phyloP scores from a whole-genome alignment of 768 basidiomycete genomes.

The Trametes sanguinea region DNA sequence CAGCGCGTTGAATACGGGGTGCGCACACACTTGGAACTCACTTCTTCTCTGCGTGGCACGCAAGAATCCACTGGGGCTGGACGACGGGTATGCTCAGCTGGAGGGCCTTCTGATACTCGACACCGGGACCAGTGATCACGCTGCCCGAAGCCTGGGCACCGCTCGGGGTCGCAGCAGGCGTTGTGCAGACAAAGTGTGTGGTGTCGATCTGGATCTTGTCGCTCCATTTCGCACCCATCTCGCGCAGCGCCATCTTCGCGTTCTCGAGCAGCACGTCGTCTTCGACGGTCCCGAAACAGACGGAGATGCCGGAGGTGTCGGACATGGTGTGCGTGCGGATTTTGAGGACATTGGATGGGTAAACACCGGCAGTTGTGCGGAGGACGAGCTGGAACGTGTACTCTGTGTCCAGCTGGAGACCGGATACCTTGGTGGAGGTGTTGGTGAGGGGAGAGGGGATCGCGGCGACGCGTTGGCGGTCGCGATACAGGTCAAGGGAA shows the following conservation, averaged over 20 bases:
- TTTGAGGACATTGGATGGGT: slow-evolving; percentile 78
- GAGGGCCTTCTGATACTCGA: slow-evolving; percentile 93
- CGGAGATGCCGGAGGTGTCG: slow-evolving; percentile 92
- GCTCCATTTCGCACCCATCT: slow-evolving; percentile 90
- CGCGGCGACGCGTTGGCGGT: slow-evolving; percentile 81
- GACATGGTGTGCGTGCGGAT: slow-evolving; percentile 92
- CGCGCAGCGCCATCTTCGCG: slow-evolving; percentile 73
- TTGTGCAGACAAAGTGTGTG: slow-evolving; percentile 96
- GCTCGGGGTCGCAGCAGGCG: slow-evolving; percentile 67
- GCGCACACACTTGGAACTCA: slow-evolving; percentile 36
- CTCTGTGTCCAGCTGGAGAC: slow-evolving; percentile 77
- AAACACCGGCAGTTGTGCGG: slow-evolving; percentile 90
- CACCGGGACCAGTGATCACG: slow-evolving; percentile 61
- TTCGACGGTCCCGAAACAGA: slow-evolving; percentile 91
- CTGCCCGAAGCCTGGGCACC: slow-evolving; percentile 60
- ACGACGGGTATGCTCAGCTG: slow-evolving; percentile 95
- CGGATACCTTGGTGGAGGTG: slow-evolving; percentile 86
- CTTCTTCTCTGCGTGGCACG: slow-evolving; percentile 86
- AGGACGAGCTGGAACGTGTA: slow-evolving; percentile 95
- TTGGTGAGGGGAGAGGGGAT: slow-evolving; percentile 83
- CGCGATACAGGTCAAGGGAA: slow-evolving; percentile 91
- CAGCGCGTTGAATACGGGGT: neutral
- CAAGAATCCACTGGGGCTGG: slow-evolving; percentile 92
- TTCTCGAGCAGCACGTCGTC: slow-evolving; percentile 77
- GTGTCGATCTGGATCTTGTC: slow-evolving; percentile 97